Base-by-base conservation (phyloP, 257 asterid species). In the Thymus quinquecostatus region DNA sequence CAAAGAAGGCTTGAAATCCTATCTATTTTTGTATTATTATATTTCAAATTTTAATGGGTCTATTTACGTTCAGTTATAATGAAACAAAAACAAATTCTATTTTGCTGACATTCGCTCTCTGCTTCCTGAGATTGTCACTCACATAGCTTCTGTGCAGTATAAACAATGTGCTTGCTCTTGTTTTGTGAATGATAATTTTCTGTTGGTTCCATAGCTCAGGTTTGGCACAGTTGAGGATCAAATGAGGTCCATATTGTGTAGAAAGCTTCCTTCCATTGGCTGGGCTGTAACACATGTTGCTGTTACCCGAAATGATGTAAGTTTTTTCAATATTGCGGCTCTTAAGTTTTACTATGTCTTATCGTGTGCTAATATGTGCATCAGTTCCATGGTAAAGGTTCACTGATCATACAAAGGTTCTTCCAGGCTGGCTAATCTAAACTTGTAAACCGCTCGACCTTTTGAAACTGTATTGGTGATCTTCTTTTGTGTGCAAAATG, bases 181-280 rank as follows among this genome's bases (percentile, higher is more conserved):
- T 76, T 81, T 73, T 72, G 79, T 81, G 71, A 80, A 75, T 79
- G 63, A 82, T 75, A 45, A 53, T 63, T 57, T 67, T 79, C 72
- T 75, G 72, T 80, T 82, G 87, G 85, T 78, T 86, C 88, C 92
- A 81, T 92, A 92, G 98, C 97, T 92, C 98, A 92, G 98, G 89
- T 92, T 83, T 82, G 96, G 97, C 88, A 81, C 84, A 62, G 88
- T 90, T 73, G 94, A 90, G 92, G 96, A 90, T 78, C 80, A 65
- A 64, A 72, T 92, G 80, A 82, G 95, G 71, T 81, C 85, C 69
- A 50, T 77, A 56, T 71, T 92, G 84, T 84, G 88, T 70, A 76
- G 51, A 55, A 86, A 86, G 83, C 92, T 88, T 75, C 87, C 82
- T 71, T 86, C 96, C 40, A 80, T 89, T 69, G 96, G 98, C 44